Conservation (phyloP, 495 filamentous ascomycete species). For the Penicilliopsis zonata region DNA sequence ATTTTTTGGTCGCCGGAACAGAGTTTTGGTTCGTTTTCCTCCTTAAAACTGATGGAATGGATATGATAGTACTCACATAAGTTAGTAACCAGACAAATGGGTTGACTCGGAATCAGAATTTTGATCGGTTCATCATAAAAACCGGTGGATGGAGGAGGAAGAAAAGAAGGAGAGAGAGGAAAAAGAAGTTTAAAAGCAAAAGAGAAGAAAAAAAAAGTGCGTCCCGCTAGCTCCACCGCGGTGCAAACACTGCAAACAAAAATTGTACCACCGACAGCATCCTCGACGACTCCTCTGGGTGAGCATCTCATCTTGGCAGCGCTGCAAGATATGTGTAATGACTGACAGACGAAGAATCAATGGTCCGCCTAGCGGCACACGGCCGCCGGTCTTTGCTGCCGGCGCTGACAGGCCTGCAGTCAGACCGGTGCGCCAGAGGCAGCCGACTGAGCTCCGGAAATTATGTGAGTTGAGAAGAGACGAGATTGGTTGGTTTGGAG, state of each 20-base stretch:
- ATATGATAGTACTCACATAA: slow-evolving; percentile 16
- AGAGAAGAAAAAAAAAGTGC: slow-evolving; percentile 11
- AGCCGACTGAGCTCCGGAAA: slow-evolving; percentile 58
- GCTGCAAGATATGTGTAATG: slow-evolving; percentile 37
- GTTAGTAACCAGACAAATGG: slow-evolving; percentile 1
- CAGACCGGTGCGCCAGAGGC: slow-evolving; percentile 39
- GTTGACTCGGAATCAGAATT: slow-evolving; percentile 11
- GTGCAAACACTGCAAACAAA: slow-evolving; percentile 34
- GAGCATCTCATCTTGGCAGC: too few species aligned
- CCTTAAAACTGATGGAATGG: slow-evolving; percentile 28
- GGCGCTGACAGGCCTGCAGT: slow-evolving; percentile 21
- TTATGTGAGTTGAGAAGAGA: slow-evolving; percentile 53
- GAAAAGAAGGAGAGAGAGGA: slow-evolving; percentile 10
- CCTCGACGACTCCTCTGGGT: too few species aligned
- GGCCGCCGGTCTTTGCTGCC: slow-evolving; percentile 56
- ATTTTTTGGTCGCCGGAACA: slow-evolving; percentile 64
- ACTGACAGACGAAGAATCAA: slow-evolving; percentile 86
- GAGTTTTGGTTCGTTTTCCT: slow-evolving; percentile 50
- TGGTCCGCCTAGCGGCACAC: slow-evolving; percentile 66
- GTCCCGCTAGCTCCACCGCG: slow-evolving; percentile 8
- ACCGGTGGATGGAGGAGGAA: slow-evolving; percentile 16
- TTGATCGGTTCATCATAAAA: slow-evolving; percentile 38
- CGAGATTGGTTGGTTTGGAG: background rate
- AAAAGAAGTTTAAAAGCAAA: slow-evolving; percentile 16
- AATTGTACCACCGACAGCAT: slow-evolving; percentile 13